Evolutionary conservation across 176 grass and related monocot species (phyloP), one percentile per base, ranked within the genome.

Genomic region (Musa troglodytarum): DNA sequence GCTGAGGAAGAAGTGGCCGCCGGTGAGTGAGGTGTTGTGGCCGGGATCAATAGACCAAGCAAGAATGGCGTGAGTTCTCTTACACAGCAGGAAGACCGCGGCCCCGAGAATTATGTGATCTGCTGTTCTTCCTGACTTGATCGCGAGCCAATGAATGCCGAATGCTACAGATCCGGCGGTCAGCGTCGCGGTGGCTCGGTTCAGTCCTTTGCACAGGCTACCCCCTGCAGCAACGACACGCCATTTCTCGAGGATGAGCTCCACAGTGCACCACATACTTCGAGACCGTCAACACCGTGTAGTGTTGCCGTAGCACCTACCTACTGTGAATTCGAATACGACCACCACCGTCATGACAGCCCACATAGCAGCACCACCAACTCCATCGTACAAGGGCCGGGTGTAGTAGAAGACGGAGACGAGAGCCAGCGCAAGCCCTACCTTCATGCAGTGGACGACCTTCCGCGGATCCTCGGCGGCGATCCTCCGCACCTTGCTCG

Each of bases 171-270:
- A 62, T 17, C 88, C 94, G 0, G 88, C 88, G 57, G 83, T 88
- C 54, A 79, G 62, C 52, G 94, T 98, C 1, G 94, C 94, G 5
- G 77, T 69, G 3, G 82, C 90, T 49, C 94, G 71, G 88, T 98
- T 98, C 71, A 93, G 81, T 57, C 88, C 86, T 84, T 93, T 98
- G 84, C 91, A 91, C 78, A 91, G 69, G 80, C 88, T 80, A 15
- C 94, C 94, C 11, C 94, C 94, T 97, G 69, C 75, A 86, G 24
- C 15, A 11, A 20, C 16, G 73, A 43, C 34, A 43, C 34, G 6
- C 34, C 34, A 43, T 43, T 43, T 43, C 34, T 5, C 34, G 34
- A 43, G 34, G 34, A 5, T 43, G 34, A 43, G 34, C 34, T 43
- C 34, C 34, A 6, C 34, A 43, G 34, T 43, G 34, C 34, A 6